These are phyloP conservation scores for Thuidium tamariscinum DNA, from an alignment of 225 moss, liverwort and hornwort genomes.

Conservation along the genomic window DNA sequence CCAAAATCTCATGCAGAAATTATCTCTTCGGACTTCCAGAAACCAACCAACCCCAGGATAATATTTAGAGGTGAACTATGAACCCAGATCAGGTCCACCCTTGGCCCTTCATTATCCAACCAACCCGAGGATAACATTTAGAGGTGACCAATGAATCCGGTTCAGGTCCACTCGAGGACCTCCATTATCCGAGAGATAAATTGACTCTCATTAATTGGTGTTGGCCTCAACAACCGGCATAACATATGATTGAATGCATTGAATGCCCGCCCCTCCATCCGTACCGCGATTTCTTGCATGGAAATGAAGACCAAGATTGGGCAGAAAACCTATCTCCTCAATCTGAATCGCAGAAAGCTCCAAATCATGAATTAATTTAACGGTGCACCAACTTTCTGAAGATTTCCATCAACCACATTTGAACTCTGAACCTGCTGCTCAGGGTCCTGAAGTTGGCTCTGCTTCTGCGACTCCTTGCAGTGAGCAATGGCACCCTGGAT, in stretches of 20 bases:
- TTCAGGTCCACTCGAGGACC: not conserved
- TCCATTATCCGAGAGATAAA: not conserved
- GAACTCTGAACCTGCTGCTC: not conserved
- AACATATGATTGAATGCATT: not conserved
- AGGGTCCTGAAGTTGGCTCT: not conserved
- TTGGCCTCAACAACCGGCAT: not conserved
- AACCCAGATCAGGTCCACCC: not conserved
- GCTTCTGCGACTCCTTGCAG: conserved; percentile 78
- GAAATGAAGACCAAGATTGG: not conserved
- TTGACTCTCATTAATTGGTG: not conserved
- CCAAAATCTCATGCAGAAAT: not conserved
- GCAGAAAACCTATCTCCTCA: not conserved
- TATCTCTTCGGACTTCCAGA: not conserved
- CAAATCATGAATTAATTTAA: not conserved
- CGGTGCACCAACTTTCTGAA: not conserved
- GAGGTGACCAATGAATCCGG: not conserved
- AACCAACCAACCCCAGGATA: not conserved
- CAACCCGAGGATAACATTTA: not conserved
- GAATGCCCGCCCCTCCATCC: not conserved
- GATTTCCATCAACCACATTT: not conserved
- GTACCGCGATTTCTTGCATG: not conserved
- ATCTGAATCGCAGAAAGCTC: not conserved
- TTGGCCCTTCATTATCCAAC: not conserved
- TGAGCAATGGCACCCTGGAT: conserved; percentile 94
- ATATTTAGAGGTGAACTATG: not conserved